Evolutionary conservation across 1,139 yeast species (phyloP).

Genomic region (Suhomyces taliae): DNA sequence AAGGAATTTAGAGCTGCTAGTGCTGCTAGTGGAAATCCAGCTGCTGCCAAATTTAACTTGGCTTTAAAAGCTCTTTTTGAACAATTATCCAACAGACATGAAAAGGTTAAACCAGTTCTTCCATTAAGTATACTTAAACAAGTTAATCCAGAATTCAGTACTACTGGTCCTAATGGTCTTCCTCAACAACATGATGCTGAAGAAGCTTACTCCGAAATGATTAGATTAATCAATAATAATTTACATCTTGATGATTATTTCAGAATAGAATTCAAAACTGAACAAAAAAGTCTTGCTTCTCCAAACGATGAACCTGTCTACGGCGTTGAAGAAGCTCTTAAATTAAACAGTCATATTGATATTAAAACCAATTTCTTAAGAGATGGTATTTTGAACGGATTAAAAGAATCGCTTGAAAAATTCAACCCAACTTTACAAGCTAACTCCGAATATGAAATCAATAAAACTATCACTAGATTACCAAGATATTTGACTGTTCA

Average conservation of each 20-base stretch:
- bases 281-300: constrained; percentile 58
- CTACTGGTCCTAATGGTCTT: constrained; percentile 64
- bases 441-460: constrained; percentile 68
- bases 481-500: constrained; percentile 91
- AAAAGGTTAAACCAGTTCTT: constrained; percentile 47
- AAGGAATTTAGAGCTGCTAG: constrained; percentile 9
- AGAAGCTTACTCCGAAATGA: constrained; percentile 84
- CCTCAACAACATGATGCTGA: constrained; percentile 98
- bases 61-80: constrained; percentile 45
- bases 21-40: constrained; percentile 56
- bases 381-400: constrained; percentile 77
- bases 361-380: constrained; percentile 83
- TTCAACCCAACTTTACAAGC: constrained; percentile 67
- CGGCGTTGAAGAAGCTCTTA: constrained; percentile 56
- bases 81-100: constrained; percentile 49
- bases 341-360: constrained; percentile 86
- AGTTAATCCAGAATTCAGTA: constrained; percentile 86
- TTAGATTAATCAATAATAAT: constrained; percentile 53
- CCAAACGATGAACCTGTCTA: constrained; percentile 53
- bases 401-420: constrained; percentile 77
- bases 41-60: constrained; percentile 28
- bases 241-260: constrained; percentile 57
- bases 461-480: constrained; percentile 69
- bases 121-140: constrained; percentile 64
- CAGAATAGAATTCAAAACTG: constrained; percentile 62